These are phyloP conservation scores for Wickerhamomyces xylosicus DNA, from an alignment of 805 yeast genomes.

Conservation along the genomic window DNA sequence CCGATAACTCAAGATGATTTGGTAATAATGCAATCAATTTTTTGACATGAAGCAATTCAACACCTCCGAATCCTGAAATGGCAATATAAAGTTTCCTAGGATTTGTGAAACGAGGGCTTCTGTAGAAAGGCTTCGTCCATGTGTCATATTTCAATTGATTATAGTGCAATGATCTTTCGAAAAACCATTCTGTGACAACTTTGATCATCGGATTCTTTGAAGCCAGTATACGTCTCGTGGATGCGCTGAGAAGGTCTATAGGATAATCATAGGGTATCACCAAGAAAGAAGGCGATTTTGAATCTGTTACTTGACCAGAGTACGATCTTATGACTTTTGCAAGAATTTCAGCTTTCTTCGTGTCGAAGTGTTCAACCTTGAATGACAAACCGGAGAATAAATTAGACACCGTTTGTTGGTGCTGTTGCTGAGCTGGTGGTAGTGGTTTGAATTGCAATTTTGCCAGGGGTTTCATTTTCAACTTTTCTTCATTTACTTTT, in stretches of 20 bases:
- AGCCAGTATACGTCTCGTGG: conserved; percentile 7
- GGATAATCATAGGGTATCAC: conserved; percentile 16
- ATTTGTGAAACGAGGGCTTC: conserved; percentile 9
- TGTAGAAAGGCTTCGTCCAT: conserved; percentile 49
- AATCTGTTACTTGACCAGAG: conserved; percentile 25
- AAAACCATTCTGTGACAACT: conserved; percentile 68
- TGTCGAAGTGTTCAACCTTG: conserved; percentile 29
- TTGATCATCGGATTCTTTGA: conserved; percentile 13
- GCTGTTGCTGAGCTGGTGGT: not conserved
- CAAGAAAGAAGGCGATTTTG: conserved; percentile 4
- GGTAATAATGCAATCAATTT: conserved; percentile 43
- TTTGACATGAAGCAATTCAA: conserved; percentile 60
- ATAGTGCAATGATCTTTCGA: conserved; percentile 64
- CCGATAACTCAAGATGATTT: conserved; percentile 37
- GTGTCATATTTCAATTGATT: conserved; percentile 36
- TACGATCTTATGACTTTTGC: conserved; percentile 33
- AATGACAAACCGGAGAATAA: conserved; percentile 36
- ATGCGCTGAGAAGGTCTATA: not conserved
- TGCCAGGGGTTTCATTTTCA: not conserved
- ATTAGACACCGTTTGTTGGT: conserved; percentile 4
- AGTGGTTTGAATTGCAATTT: not conserved
- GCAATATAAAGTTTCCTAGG: conserved; percentile 20
- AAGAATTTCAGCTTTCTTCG: conserved; percentile 27
- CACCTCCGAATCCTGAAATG: conserved; percentile 69
- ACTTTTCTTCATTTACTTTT: not conserved